These are phyloP conservation scores for cucumber (Cucumis sativus) DNA, from an alignment of 306 rosid species.

Conservation along the genomic window Cucumber_9930_V3 NC_026660.2:16801501-16802000, in stretches of 20 bases:
- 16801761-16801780: slow-evolving; percentile 6
- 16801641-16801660: not conserved
- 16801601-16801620: too few relatives aligned
- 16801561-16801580: too few relatives aligned
- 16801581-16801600: too few relatives aligned
- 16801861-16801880: too few relatives aligned
- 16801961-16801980: not conserved
- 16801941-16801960: not conserved
- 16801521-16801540: too few relatives aligned
- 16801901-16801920: not conserved
- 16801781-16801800: slow-evolving; percentile 1
- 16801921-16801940: not conserved
- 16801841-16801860: not conserved
- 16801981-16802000: not conserved
- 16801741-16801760: not conserved
- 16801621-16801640: too few relatives aligned
- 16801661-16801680: not conserved
- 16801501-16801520: too few relatives aligned
- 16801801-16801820: not conserved
- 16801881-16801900: not conserved
- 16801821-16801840: too few relatives aligned
- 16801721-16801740: not conserved
- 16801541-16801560: too few relatives aligned
- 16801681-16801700: not conserved
- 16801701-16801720: not conserved